Evolutionary conservation across 768 basidiomycete genomes (phyloP).

Genomic region (Podaxis carcinomalis): DNA sequence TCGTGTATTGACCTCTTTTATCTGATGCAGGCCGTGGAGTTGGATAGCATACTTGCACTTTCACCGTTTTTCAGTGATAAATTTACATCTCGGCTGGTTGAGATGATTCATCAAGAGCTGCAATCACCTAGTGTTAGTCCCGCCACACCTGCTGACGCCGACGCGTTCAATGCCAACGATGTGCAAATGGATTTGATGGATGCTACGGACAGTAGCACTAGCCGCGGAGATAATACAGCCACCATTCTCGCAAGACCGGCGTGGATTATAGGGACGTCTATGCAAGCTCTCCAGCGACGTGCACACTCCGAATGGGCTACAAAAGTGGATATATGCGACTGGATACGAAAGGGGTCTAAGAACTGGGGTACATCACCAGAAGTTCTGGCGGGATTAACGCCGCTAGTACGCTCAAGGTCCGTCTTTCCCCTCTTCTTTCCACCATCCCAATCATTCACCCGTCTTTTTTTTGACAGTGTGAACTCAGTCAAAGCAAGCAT

Average conservation of each 20-base stretch:
- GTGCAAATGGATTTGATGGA: slow-evolving; percentile 14
- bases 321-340: slow-evolving; percentile 41
- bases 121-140: slow-evolving; percentile 7
- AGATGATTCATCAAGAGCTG: slow-evolving; percentile 41
- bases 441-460: neutral
- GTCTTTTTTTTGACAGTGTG: neutral
- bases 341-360: slow-evolving; percentile 40
- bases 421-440: slow-evolving; percentile 7
- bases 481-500: slow-evolving; percentile 8
- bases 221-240: neutral
- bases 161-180: slow-evolving; percentile 16
- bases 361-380: slow-evolving; percentile 58
- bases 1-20: slow-evolving; percentile 1
- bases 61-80: slow-evolving; percentile 46
- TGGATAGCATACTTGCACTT: slow-evolving; percentile 53
- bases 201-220: neutral
- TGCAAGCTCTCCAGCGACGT: slow-evolving; percentile 46
- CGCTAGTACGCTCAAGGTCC: slow-evolving; percentile 44
- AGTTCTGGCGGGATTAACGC: slow-evolving; percentile 51
- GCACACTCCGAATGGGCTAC: slow-evolving; percentile 41
- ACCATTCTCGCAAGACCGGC: slow-evolving; percentile 33
- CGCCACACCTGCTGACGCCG: too few species aligned
- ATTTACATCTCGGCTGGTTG: slow-evolving; percentile 35
- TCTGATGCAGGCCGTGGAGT: slow-evolving; percentile 37
- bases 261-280: slow-evolving; percentile 59